A percentile compares a stretch with the other conserved stretches of the same genome.
Conservation (phyloP, 169 alveolate species). For the Plasmodium relictum region DNA sequence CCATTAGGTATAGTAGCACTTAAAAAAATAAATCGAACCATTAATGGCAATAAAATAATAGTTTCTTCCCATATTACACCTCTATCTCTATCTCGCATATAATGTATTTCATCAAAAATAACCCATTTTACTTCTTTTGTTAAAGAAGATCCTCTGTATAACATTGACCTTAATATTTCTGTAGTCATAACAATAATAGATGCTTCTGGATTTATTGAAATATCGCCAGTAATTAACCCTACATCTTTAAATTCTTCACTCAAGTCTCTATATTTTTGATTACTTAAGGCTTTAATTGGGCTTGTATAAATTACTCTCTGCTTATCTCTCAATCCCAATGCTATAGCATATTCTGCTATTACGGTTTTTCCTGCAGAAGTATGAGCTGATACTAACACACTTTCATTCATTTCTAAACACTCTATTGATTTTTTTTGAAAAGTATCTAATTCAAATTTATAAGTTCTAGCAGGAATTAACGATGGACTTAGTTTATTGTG, state of each 20-base stretch:
- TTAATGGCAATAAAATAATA: slow-evolving; percentile 95
- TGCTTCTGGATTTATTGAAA: slow-evolving; percentile 97
- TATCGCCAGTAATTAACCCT: slow-evolving; percentile 99
- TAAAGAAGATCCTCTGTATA: slow-evolving; percentile 98
- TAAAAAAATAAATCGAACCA: slow-evolving; percentile 96
- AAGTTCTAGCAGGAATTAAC: slow-evolving; percentile 91
- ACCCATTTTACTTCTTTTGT: slow-evolving; percentile 93
- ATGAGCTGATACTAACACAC: slow-evolving; percentile 99
- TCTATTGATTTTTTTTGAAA: slow-evolving; percentile 96
- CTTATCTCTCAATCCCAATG: slow-evolving; percentile 96
- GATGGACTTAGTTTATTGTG: slow-evolving; percentile 61
- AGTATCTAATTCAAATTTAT: slow-evolving; percentile 95
- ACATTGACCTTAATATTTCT: slow-evolving; percentile 97
- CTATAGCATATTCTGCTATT: slow-evolving; percentile 99
- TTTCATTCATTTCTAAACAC: slow-evolving; percentile 95
- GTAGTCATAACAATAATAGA: slow-evolving; percentile 99
- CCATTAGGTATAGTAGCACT: slow-evolving; percentile 99
- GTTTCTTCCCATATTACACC: slow-evolving; percentile 99
- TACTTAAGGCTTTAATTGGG: slow-evolving; percentile 99
- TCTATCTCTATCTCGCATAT: slow-evolving; percentile 99
- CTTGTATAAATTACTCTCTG: slow-evolving; percentile 98
- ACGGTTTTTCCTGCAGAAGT: slow-evolving; percentile 99
- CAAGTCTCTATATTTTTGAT: slow-evolving; percentile 98
- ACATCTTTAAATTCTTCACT: slow-evolving; percentile 97
- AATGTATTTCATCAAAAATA: slow-evolving; percentile 98